Percentiles rank a stretch among this genome's conserved stretches.
phyloP scores from a whole-genome alignment of 305 asterid species.

The Nicotiana rustica region DNA sequence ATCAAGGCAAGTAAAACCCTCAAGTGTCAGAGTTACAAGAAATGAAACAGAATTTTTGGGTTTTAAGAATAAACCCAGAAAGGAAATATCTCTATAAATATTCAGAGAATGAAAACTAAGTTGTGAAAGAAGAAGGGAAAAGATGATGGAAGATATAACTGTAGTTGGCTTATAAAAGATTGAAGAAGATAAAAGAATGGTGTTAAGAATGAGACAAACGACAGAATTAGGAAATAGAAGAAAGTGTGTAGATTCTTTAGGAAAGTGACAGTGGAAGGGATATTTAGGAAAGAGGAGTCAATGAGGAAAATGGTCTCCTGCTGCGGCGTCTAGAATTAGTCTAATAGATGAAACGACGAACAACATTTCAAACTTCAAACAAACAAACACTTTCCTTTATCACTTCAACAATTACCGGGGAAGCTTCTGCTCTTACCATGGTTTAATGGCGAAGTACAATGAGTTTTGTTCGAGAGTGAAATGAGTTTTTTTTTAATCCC shows the following conservation, averaged over 20 bases:
- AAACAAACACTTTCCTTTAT: neutral
- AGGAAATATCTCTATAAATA: neutral
- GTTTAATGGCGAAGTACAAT: no score
- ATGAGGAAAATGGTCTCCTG: neutral
- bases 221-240: neutral
- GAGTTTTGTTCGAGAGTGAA: no score
- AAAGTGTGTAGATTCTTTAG: slow-evolving; percentile 15
- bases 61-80: neutral
- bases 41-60: neutral
- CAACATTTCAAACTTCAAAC: neutral
- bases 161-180: neutral
- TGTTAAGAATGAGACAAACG: neutral
- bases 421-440: neutral
- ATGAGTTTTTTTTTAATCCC: no score
- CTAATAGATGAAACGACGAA: neutral
- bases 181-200: neutral
- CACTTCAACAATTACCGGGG: neutral
- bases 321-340: neutral
- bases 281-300: neutral
- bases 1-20: neutral
- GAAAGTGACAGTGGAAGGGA: slow-evolving; percentile 28
- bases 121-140: neutral
- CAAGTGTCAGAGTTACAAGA: neutral
- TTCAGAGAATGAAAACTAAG: no score
- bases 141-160: neutral